Base-by-base conservation (phyloP, 2,329 filamentous ascomycete species). In the Escovopsis sp. region DNA sequence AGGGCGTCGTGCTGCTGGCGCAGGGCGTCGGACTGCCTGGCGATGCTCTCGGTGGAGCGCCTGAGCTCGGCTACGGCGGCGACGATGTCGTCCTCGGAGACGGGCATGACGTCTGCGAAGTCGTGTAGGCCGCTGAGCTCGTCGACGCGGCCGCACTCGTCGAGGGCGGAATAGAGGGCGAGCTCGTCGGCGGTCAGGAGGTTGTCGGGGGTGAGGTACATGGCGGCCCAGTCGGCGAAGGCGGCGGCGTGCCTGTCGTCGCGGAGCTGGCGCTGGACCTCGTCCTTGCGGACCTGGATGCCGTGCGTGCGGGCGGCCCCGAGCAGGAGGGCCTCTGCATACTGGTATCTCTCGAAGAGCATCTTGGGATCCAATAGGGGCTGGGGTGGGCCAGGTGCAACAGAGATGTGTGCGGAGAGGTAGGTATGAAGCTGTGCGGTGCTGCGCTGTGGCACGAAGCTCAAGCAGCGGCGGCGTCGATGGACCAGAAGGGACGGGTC, bases 11-110 rank as follows among this genome's bases (percentile, higher is more conserved):
- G 70, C 51, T 84, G 78, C 34, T 67, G 61, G 37, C 66, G 65
- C 14, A 84, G 51, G 0, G 66, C 61, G 47, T 74, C 70, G 19
- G 67, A 75, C 48, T 83, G 78, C 51, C 69, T 68, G 41, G 70
- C 63, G 19, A 83, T 79, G 14, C 66, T 67, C 14, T 65, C 65
- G 1, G 79, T 82, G 2, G 78, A 80, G 27, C 61, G 61, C 39
- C 70, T 65, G n/a, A 85, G 60, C 35, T 78, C 70, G 3, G 68
- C 63, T 34, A 80, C 72, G 13, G 79, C 78, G 28, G 60, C 53
- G 35, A 62, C 62, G 37, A 83, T 59, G 35, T 81, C 74, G 18
- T 67, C 58, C 38, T 81, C 75, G 12, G 61, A 56, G 31, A 79
- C 53, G 5, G 68, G 63, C 36, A 65, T 65, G 25, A 67, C 54